Conservation (phyloP, 2,329 filamentous ascomycete species). For the Penicillium brevicompactum region DNA sequence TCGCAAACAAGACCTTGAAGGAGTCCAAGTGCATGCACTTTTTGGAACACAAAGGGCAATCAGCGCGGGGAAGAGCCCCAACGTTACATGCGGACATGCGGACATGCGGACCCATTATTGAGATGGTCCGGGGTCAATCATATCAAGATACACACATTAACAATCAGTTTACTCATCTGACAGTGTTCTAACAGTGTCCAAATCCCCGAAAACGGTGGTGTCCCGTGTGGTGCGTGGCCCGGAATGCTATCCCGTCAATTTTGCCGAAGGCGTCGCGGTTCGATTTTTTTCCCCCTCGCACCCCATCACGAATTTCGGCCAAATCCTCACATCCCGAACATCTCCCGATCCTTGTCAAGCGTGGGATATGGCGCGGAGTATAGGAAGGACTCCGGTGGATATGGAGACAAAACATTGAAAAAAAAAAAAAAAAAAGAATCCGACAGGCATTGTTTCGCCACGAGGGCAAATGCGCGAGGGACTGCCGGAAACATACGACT, state of each 20-base stretch:
- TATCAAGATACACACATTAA: not conserved
- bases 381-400: not conserved
- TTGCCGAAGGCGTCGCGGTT: not conserved
- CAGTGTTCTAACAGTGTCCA: not conserved
- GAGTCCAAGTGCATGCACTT: not conserved
- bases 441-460: not conserved
- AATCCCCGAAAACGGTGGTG: not conserved
- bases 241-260: not conserved
- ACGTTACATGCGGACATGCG: slow-evolving; percentile 14
- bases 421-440: not conserved
- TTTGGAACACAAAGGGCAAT: not conserved
- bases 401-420: not conserved
- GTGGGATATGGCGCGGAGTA: not conserved
- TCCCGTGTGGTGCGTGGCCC: not conserved
- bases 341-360: not conserved
- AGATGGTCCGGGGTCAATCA: not conserved
- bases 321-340: slow-evolving; percentile 1
- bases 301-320: not conserved
- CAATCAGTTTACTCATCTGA: not conserved
- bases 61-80: slow-evolving; percentile 17
- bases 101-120: not conserved
- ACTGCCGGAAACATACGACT: slow-evolving; percentile 1
- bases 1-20: not conserved
- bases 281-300: not conserved
- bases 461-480: slow-evolving; percentile 1